A percentile compares a stretch with the other conserved stretches of the same genome.
Conservation (phyloP, 345 rosid genomes). For the Sisymbrium irio region DNA sequence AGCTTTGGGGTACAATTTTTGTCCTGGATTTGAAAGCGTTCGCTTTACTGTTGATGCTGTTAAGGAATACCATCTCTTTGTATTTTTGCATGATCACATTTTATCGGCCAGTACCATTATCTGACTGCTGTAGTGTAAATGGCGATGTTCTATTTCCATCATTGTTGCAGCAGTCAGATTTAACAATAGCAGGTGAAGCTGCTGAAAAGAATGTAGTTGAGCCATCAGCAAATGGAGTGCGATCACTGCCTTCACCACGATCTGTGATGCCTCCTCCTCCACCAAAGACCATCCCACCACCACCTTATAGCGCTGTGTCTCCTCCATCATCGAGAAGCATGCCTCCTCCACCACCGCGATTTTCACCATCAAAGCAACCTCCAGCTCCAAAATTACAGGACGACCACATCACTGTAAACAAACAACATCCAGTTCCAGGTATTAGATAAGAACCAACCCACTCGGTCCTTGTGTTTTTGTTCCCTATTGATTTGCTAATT, state of each 20-base stretch:
- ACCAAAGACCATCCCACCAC: slow-evolving; percentile 50
- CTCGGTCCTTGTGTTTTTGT: background rate
- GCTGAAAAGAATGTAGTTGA: slow-evolving; percentile 46
- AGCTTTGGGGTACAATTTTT: background rate
- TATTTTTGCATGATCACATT: background rate
- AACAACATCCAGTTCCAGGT: slow-evolving; percentile 58
- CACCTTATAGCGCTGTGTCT: slow-evolving; percentile 50
- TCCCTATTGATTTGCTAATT: background rate
- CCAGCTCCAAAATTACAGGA: slow-evolving; percentile 32
- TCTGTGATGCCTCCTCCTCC: slow-evolving; percentile 41
- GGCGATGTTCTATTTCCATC: slow-evolving; percentile 16
- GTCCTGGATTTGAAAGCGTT: slow-evolving; percentile 1
- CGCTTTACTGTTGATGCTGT: background rate
- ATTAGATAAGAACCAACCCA: background rate
- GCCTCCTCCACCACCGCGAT: slow-evolving; percentile 50
- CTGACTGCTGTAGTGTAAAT: background rate
- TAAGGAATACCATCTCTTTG: background rate
- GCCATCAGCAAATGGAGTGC: slow-evolving; percentile 40
- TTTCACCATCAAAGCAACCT: slow-evolving; percentile 35
- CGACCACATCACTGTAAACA: slow-evolving; percentile 26
- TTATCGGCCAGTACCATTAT: background rate
- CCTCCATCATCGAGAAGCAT: slow-evolving; percentile 27
- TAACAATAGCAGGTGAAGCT: slow-evolving; percentile 34
- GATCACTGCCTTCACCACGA: slow-evolving; percentile 34
- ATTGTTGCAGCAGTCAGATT: slow-evolving; percentile 49